phyloP scores from a whole-genome alignment of 2,329 filamentous ascomycete species.

The Parafenestella ontariensis region DNA sequence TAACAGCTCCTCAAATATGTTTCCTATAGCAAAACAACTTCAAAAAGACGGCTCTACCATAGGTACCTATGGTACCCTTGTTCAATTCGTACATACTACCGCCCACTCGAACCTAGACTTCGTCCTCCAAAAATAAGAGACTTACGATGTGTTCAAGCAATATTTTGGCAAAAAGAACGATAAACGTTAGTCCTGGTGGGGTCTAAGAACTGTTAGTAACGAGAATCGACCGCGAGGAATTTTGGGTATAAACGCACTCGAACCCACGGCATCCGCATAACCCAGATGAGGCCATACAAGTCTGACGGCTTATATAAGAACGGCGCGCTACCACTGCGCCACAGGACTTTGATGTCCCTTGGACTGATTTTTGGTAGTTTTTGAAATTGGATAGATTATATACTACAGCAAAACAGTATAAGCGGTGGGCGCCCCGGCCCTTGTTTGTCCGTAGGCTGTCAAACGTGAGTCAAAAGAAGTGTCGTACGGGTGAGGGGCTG shows the following conservation, averaged over 20 bases:
- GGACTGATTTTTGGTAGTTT: slow-evolving; percentile 24
- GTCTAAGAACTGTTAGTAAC: slow-evolving; percentile 13
- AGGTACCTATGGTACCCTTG: too few relatives aligned
- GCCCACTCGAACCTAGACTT: too few relatives aligned
- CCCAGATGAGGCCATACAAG: slow-evolving; percentile 44
- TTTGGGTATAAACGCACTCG: slow-evolving; percentile 28
- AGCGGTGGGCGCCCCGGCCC: too few relatives aligned
- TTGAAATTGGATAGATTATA: slow-evolving; percentile 5
- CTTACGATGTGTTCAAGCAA: too few relatives aligned
- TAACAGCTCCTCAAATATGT: too few relatives aligned
- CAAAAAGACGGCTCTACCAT: too few relatives aligned
- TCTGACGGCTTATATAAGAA: slow-evolving; percentile 55
- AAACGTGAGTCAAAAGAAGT: neutral
- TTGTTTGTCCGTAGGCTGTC: neutral
- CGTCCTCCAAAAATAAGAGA: too few relatives aligned
- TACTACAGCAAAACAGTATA: neutral
- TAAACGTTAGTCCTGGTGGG: slow-evolving; percentile 35
- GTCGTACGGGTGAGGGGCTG: slow-evolving; percentile 8
- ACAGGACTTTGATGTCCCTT: slow-evolving; percentile 41
- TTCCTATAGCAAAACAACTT: too few relatives aligned
- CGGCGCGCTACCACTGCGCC: slow-evolving; percentile 60
- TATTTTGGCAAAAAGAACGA: slow-evolving; percentile 16
- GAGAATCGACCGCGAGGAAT: neutral
- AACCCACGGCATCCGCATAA: slow-evolving; percentile 57
- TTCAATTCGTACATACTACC: too few relatives aligned